phyloP scores from a whole-genome alignment of 139 green algal species.

The Closterium sp. region DNA sequence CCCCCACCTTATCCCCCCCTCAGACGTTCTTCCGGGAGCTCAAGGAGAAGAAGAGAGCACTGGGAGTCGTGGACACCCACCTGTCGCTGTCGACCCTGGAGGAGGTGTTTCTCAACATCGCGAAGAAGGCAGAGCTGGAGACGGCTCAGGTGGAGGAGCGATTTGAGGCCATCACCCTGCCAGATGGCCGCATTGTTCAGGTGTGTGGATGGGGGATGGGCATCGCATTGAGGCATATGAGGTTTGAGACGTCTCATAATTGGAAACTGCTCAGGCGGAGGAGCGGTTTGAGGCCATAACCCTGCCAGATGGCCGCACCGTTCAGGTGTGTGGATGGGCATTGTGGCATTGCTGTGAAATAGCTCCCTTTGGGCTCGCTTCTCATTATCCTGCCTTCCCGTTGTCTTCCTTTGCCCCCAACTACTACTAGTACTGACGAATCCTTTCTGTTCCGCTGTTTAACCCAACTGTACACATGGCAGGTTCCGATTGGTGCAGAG shows the following conservation, averaged over 20 bases:
- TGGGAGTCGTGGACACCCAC: background rate
- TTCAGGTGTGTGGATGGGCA: too few relatives aligned
- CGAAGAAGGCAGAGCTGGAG: slow-evolving; percentile 39
- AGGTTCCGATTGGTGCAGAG: background rate
- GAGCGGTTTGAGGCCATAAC: too few relatives aligned
- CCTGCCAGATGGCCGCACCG: too few relatives aligned
- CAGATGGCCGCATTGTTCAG: slow-evolving; percentile 7
- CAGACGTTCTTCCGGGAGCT: slow-evolving; percentile 25
- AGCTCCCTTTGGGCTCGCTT: too few relatives aligned
- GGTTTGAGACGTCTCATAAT: too few relatives aligned
- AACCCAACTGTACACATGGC: background rate
- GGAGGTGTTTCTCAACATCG: slow-evolving; percentile 49
- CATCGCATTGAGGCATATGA: too few relatives aligned
- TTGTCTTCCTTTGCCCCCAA: background rate
- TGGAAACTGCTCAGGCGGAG: too few relatives aligned
- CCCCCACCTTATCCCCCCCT: background rate
- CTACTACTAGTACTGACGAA: background rate
- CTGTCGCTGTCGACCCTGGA: slow-evolving; percentile 33
- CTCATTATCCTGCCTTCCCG: too few relatives aligned
- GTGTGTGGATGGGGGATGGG: too few relatives aligned
- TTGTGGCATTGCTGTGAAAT: background rate
- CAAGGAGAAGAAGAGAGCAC: background rate
- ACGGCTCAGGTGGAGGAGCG: background rate
- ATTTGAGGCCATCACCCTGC: slow-evolving; percentile 37
- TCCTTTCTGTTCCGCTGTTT: background rate